phyloP scores from a whole-genome alignment of 2,329 filamentous ascomycete genomes.

The Nigrograna mackinnonii region DNA sequence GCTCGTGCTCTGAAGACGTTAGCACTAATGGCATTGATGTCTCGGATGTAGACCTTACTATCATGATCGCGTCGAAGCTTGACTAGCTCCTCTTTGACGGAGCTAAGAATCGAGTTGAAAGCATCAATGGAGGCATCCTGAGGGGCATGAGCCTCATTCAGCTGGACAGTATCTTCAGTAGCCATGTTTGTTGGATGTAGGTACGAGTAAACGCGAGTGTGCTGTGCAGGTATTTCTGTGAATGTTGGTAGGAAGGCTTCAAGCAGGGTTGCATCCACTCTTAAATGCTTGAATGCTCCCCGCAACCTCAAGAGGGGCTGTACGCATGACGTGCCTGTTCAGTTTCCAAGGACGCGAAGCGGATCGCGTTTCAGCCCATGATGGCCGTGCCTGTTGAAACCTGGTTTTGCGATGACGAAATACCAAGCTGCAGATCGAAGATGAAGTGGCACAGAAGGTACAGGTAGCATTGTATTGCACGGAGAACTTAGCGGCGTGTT shows the following conservation, averaged over 20 bases:
- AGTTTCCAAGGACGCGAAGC: neutral
- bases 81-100: conserved; percentile 34
- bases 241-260: neutral
- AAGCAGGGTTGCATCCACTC: neutral
- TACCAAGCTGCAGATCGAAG: neutral
- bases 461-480: no score
- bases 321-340: neutral
- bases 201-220: neutral
- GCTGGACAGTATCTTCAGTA: conserved; percentile 38
- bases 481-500: no score
- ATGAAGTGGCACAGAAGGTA: neutral
- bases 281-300: neutral
- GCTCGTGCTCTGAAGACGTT: conserved; percentile 33
- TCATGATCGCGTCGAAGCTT: conserved; percentile 39
- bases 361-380: conserved; percentile 1
- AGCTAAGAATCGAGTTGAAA: conserved; percentile 32
- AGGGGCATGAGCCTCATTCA: conserved; percentile 34
- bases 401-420: neutral
- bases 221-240: neutral
- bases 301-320: neutral
- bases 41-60: conserved; percentile 18
- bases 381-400: neutral
- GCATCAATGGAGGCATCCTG: conserved; percentile 38
- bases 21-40: neutral
- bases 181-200: conserved; percentile 27